Base-by-base conservation (phyloP, 2,329 filamentous ascomycete species). In the Claviceps africana region DNA sequence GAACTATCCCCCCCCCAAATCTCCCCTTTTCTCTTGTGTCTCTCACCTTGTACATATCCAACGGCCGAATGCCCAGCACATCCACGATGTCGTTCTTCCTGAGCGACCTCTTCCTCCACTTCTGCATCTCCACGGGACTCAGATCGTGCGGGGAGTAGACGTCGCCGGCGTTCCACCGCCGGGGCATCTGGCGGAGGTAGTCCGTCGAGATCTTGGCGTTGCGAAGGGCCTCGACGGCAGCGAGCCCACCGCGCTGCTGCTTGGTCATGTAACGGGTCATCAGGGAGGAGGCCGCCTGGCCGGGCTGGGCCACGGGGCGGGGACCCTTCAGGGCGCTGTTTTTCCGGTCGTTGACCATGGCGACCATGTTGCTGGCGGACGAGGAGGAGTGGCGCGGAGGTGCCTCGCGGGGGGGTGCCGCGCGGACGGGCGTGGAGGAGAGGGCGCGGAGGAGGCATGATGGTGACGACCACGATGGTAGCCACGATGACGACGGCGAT, bases 101-200 rank as follows among this genome's bases (percentile, higher is more conserved):
- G 55, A 77, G 77, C 52, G 71, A 67, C 57, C 70, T 70, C 64
- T 70, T 74, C 67, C 77, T 82, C 85, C 86, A 95, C 74, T 95
- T 95, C 63, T 71, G 70, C 81, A 86, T 84, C 77, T 96, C 90
- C 37, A 73, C 71, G 25, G 82, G 76, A 52, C 81, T 85, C 64
- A 98, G 68, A 69, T 98, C 93, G 64, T 90, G 86, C 35, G 93
- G 93, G 54, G 89, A 79, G 70, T 97, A 97, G 50, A 96, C 77
- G 64, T 97, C 90, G 59, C 93, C 93, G 0, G 72, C 61, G 60
- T 75, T 74, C 84, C 86, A 97, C 42, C 77, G 75, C 47, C 90
- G 82, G 37, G 79, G 76, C 67, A 83, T 76, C 67, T 87, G 82
- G 56, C 69, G 72, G 60, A 81, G 69, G 65, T 81, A 80, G 56